phyloP scores from a whole-genome alignment of 225 moss, liverwort and hornwort genomes.

The Physcomitrellopsis africana region DNA sequence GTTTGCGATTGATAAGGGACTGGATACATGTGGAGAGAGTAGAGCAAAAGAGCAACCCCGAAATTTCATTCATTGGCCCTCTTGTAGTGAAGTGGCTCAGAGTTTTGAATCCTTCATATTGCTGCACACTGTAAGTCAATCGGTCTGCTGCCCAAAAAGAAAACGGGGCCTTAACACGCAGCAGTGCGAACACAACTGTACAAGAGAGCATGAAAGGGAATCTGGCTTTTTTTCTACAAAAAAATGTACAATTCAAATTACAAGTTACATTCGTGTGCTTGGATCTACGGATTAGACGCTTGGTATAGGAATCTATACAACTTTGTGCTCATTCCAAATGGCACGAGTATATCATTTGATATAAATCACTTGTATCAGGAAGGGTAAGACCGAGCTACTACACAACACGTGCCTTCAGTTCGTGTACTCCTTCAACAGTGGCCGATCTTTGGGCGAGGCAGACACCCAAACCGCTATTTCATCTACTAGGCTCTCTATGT shows the following conservation, averaged over 20 bases:
- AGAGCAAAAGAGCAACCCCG: no score
- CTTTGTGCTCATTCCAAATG: slow-evolving; percentile 33
- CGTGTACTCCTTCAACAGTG: slow-evolving; percentile 36
- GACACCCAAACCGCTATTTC: slow-evolving; percentile 51
- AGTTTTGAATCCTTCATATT: no score
- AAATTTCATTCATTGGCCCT: no score
- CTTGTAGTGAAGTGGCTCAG: no score
- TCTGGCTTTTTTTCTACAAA: slow-evolving; percentile 32
- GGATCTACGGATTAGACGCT: slow-evolving; percentile 25
- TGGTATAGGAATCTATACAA: slow-evolving; percentile 27
- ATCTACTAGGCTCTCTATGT: slow-evolving; percentile 68
- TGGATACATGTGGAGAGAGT: no score
- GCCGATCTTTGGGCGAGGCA: slow-evolving; percentile 44
- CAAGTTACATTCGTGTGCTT: slow-evolving; percentile 1
- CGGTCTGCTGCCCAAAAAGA: no score
- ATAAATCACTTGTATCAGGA: slow-evolving; percentile 13
- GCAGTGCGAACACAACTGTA: background rate
- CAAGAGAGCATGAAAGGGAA: slow-evolving; percentile 26
- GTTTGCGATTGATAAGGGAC: no score
- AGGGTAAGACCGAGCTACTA: background rate
- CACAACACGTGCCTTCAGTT: slow-evolving; percentile 32
- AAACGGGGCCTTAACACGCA: background rate
- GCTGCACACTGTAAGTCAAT: no score
- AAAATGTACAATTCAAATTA: slow-evolving; percentile 40
- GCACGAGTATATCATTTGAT: slow-evolving; percentile 1